These are phyloP conservation scores for Mycena albidolilacea DNA, from an alignment of 768 basidiomycete genomes.

Conservation along the genomic window DNA sequence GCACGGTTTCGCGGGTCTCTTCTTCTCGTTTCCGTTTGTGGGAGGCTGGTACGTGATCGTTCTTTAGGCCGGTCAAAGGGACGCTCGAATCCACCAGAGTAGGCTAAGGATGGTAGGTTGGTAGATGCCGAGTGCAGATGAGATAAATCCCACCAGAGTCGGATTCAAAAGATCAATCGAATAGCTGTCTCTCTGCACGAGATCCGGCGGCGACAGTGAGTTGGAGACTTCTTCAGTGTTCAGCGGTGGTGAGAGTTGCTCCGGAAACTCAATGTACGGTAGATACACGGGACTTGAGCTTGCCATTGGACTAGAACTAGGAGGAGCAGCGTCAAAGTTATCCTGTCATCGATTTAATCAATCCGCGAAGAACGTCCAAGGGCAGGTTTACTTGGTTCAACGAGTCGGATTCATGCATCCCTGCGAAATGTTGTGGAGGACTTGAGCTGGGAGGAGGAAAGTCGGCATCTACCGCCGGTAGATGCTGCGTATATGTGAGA, in stretches of 20 bases:
- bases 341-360: background rate
- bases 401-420: conserved; percentile 5
- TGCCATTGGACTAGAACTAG: conserved; percentile 32
- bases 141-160: background rate
- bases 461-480: conserved; percentile 27
- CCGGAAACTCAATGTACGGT: conserved; percentile 11
- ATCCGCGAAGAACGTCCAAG: background rate
- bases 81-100: background rate
- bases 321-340: conserved; percentile 1
- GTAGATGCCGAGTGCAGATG: background rate
- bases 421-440: conserved; percentile 58
- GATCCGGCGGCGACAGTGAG: background rate
- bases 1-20: conserved; percentile 13
- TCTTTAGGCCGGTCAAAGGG: background rate
- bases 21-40: conserved; percentile 37
- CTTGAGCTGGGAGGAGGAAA: conserved; percentile 60
- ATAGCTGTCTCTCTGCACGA: background rate
- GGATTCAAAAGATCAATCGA: background rate
- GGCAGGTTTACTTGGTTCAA: conserved; percentile 14
- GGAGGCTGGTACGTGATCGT: background rate
- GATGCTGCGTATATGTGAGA: conserved; percentile 4
- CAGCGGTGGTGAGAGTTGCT: background rate
- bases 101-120: background rate
- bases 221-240: background rate
- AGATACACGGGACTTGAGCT: conserved; percentile 31